phyloP scores from a whole-genome alignment of 148 eudicot species.

The Cornus suecica region DNA sequence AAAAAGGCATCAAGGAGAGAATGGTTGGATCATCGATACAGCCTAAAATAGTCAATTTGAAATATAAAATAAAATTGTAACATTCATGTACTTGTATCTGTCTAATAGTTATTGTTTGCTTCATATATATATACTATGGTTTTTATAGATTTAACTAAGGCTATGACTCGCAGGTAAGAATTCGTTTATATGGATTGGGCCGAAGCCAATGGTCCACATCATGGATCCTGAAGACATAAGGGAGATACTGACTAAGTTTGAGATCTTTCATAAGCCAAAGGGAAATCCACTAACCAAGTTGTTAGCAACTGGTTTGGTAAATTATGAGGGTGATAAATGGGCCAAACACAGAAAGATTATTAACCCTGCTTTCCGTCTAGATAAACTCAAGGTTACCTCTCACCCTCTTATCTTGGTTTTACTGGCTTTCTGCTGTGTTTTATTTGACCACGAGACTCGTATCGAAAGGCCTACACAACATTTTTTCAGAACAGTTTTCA shows the following conservation, averaged over 20 bases:
- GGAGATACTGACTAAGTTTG: constrained; percentile 13
- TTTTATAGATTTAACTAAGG: no score
- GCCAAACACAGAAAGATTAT: constrained; percentile 9
- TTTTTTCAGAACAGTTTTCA: no score
- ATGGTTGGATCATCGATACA: no score
- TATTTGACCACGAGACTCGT: no score
- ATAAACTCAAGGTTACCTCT: constrained; percentile 1
- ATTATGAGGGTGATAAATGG: constrained; percentile 11
- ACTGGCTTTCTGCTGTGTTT: no score
- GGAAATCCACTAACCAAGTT: constrained; percentile 14
- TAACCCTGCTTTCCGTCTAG: constrained; percentile 9
- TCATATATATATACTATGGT: no score
- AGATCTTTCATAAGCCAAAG: constrained; percentile 9
- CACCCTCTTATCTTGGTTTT: neutral
- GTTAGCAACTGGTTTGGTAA: constrained; percentile 14
- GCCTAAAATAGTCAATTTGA: no score
- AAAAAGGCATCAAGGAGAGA: no score
- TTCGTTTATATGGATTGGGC: constrained; percentile 24
- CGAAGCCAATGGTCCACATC: constrained; percentile 15
- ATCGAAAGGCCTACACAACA: no score
- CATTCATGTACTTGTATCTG: no score
- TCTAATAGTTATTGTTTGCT: no score
- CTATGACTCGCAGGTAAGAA: constrained; percentile 21
- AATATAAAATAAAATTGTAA: no score
- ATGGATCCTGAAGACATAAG: constrained; percentile 15